These are phyloP conservation scores for Zygosaccharomyces sapae DNA, from an alignment of 1,139 yeast genomes.

Conservation along the genomic window DNA sequence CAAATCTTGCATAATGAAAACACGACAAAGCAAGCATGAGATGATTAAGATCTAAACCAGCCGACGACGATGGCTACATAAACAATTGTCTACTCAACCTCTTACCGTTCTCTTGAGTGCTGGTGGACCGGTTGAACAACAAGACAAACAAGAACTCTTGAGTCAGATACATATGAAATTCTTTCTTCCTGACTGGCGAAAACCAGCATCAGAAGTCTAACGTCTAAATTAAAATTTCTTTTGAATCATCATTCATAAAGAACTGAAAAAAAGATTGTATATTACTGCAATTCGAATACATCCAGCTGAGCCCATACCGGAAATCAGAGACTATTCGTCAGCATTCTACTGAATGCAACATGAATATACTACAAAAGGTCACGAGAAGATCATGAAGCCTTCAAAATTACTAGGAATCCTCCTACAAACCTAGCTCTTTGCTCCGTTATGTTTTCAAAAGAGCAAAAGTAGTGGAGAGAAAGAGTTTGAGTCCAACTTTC, in stretches of 20 bases:
- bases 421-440: too few species aligned
- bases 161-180: slow-evolving; percentile 20
- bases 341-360: slow-evolving; percentile 4
- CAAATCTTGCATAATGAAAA: background rate
- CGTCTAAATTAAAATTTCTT: slow-evolving; percentile 37
- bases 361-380: background rate
- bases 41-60: background rate
- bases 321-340: slow-evolving; percentile 1
- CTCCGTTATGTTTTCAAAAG: too few species aligned
- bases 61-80: background rate
- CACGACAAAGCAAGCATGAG: background rate
- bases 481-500: background rate
- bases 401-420: too few species aligned
- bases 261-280: background rate
- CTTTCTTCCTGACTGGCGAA: slow-evolving; percentile 15
- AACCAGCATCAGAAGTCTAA: slow-evolving; percentile 37
- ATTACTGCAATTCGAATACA: background rate
- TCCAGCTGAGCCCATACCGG: background rate
- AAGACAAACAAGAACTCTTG: slow-evolving; percentile 1
- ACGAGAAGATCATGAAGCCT: too few species aligned
- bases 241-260: slow-evolving; percentile 14
- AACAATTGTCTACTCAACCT: background rate
- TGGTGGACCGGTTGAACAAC: background rate
- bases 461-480: background rate
- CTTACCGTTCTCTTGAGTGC: background rate